Conservation (phyloP, 2,329 filamentous ascomycete genomes). For the Cyphellophora attinorum region DNA sequence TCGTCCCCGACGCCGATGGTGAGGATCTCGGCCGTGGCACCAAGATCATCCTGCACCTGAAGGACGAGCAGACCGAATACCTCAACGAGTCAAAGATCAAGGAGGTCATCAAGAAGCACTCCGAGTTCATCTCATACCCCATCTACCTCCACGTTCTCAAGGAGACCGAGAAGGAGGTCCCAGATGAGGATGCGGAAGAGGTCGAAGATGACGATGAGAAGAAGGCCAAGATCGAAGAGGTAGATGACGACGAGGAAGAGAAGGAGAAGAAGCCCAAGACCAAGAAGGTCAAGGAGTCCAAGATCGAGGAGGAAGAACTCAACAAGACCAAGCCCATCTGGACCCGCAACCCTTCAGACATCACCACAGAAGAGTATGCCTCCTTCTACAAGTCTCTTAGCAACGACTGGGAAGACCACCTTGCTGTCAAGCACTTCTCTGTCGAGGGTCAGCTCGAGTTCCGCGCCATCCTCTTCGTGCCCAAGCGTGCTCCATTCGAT, state of each 20-base stretch:
- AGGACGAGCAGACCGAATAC: conserved; percentile 99
- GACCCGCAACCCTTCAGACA: conserved; percentile 95
- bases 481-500: conserved; percentile 98
- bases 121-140: conserved; percentile 99
- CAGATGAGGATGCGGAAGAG: conserved; percentile 83
- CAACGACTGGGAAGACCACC: conserved; percentile 99
- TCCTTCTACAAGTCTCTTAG: conserved; percentile 99
- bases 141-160: conserved; percentile 99
- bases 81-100: conserved; percentile 98
- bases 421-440: conserved; percentile 99
- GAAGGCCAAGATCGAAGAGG: conserved; percentile 93
- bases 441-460: conserved; percentile 99
- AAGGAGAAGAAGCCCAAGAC: conserved; percentile 93
- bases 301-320: conserved; percentile 97
- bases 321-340: conserved; percentile 99
- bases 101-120: conserved; percentile 99
- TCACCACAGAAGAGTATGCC: conserved; percentile 91
- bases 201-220: conserved; percentile 71
- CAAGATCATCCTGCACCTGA: conserved; percentile 96
- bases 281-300: conserved; percentile 98
- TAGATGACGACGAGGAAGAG: conserved; percentile 72
- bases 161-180: conserved; percentile 98
- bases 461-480: conserved; percentile 98
- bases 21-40: conserved; percentile 87
- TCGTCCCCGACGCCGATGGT: conserved; percentile 80